These are phyloP conservation scores for Calonectria pauciramosa DNA, from an alignment of 2,329 filamentous ascomycete genomes.

Conservation along the genomic window DNA sequence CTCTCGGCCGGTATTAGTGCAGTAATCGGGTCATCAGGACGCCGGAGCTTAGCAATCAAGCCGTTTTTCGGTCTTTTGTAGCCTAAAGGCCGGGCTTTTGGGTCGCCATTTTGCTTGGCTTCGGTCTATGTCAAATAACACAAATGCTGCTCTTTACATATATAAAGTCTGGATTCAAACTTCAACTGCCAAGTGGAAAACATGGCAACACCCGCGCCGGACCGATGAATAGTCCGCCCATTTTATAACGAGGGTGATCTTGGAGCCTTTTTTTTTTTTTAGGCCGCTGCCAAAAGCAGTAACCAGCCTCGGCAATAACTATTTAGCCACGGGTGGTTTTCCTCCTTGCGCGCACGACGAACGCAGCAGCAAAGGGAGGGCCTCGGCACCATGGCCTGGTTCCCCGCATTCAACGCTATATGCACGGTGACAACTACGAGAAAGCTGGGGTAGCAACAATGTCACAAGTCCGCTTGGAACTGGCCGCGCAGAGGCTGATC, in stretches of 20 bases:
- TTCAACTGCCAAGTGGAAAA: not conserved
- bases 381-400: slow-evolving; percentile 32
- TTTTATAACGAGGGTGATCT: not conserved
- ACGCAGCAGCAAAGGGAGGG: slow-evolving; percentile 12
- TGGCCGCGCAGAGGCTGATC: slow-evolving; percentile 15
- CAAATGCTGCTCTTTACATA: not conserved
- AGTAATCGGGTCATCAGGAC: not conserved
- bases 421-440: not conserved
- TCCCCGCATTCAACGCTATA: slow-evolving; percentile 36
- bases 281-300: not conserved
- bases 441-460: slow-evolving; percentile 24
- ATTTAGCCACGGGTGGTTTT: slow-evolving; percentile 19
- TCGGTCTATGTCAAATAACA: not conserved
- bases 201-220: not conserved
- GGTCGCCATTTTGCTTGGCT: not conserved
- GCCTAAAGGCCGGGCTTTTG: not conserved
- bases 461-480: not conserved
- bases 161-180: not conserved
- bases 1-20: slow-evolving; percentile 34
- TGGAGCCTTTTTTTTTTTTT: not conserved
- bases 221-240: slow-evolving; percentile 12
- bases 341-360: not conserved
- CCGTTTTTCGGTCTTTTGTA: not conserved
- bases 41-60: slow-evolving; percentile 15
- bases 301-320: slow-evolving; percentile 36